These are phyloP conservation scores for Cicer bijugum DNA, from an alignment of 306 rosid genomes.

Conservation along the genomic window DNA sequence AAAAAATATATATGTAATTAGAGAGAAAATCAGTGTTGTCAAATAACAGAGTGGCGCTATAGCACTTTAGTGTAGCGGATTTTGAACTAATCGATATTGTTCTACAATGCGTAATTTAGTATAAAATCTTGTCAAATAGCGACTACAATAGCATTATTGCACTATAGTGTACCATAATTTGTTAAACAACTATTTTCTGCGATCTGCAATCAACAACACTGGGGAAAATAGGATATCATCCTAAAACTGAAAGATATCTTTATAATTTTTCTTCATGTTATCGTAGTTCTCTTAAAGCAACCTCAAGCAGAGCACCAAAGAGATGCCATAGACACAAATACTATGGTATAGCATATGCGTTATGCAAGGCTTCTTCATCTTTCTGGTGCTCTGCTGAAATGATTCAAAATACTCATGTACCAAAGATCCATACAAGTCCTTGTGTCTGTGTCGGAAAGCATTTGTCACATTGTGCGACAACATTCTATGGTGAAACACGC, in stretches of 20 bases:
- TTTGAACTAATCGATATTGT: too few relatives aligned
- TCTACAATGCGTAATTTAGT: too few relatives aligned
- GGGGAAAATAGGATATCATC: background rate
- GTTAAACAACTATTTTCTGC: too few relatives aligned
- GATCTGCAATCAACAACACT: too few relatives aligned
- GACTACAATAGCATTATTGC: too few relatives aligned
- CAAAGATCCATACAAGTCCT: background rate
- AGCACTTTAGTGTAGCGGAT: too few relatives aligned
- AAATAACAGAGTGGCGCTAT: too few relatives aligned
- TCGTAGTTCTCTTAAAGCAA: conserved; percentile 1
- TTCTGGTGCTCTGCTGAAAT: background rate
- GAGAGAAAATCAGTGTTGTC: background rate
- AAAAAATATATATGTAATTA: background rate
- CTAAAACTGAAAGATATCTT: conserved; percentile 11
- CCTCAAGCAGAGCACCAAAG: background rate
- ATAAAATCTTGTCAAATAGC: too few relatives aligned
- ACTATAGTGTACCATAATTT: too few relatives aligned
- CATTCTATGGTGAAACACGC: background rate
- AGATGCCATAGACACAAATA: background rate
- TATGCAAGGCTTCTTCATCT: conserved; percentile 4
- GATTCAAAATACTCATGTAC: background rate
- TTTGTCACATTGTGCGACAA: background rate
- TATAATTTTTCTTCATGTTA: background rate
- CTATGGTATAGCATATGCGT: background rate
- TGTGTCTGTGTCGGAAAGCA: background rate